Evolutionary conservation across 257 asterid species (phyloP).

Genomic region (Linaria vulgaris): DNA sequence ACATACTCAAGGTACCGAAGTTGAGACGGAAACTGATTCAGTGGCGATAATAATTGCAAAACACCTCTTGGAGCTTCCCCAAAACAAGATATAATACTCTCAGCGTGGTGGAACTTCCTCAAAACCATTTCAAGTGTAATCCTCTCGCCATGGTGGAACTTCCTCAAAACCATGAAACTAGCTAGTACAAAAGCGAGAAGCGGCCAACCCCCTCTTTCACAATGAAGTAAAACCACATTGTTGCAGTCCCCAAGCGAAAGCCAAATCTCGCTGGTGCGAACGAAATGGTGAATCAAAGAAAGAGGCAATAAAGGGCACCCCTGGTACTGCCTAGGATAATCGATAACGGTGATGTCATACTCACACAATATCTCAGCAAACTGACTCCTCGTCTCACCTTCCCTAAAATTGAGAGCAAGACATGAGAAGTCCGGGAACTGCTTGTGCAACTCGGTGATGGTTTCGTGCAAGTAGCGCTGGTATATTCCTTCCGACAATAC

Average conservation of each 20-base stretch:
- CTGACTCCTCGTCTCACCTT: constrained; percentile 89
- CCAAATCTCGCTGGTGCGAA: constrained; percentile 92
- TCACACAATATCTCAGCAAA: constrained; percentile 83
- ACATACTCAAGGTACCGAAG: constrained; percentile 89
- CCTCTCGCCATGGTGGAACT: constrained; percentile 75
- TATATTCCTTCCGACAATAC: constrained; percentile 85
- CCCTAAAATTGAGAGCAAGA: constrained; percentile 92
- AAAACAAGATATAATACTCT: no score
- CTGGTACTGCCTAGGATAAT: constrained; percentile 96
- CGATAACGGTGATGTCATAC: constrained; percentile 87
- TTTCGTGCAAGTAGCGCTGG: constrained; percentile 89
- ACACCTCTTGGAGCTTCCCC: constrained; percentile 94
- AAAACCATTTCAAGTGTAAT: constrained; percentile 87
- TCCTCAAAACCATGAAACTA: constrained; percentile 84
- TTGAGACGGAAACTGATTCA: constrained; percentile 95
- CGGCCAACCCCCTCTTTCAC: constrained; percentile 98
- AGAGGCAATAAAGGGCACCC: constrained; percentile 94
- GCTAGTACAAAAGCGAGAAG: constrained; percentile 80
- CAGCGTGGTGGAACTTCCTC: no score
- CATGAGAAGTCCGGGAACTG: constrained; percentile 84
- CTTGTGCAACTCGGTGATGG: constrained; percentile 81
- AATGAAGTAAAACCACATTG: constrained; percentile 84
- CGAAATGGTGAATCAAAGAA: constrained; percentile 85
- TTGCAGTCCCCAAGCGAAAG: constrained; percentile 69
- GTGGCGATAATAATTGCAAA: constrained; percentile 80